These are phyloP conservation scores for Reutealis trisperma DNA, from an alignment of 345 rosid genomes.

Conservation along the genomic window DNA sequence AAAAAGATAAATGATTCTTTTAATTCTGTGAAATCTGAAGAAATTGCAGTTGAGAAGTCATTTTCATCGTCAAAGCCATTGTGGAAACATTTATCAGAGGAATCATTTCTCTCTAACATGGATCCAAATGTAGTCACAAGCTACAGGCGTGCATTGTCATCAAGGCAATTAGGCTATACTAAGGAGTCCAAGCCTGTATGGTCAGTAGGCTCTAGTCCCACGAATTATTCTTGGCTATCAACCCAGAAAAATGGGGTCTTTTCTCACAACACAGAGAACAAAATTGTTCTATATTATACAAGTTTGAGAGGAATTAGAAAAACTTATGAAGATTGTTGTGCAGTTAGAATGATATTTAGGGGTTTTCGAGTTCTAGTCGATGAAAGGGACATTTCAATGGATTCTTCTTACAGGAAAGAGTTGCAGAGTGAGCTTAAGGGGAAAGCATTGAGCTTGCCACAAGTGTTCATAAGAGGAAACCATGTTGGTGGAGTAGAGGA, in stretches of 20 bases:
- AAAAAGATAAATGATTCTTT: conserved; percentile 37
- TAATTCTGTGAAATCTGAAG: conserved; percentile 22
- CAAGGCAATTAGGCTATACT: conserved; percentile 46
- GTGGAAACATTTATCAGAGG: conserved; percentile 78
- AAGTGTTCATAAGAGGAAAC: conserved; percentile 43
- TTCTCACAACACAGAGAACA: conserved; percentile 33
- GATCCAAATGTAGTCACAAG: conserved; percentile 66
- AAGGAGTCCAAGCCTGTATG: conserved; percentile 19
- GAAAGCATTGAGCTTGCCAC: conserved; percentile 37
- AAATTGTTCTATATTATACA: conserved; percentile 68
- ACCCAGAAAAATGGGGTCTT: conserved; percentile 17
- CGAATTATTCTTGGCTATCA: conserved; percentile 15
- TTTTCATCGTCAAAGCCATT: conserved; percentile 46
- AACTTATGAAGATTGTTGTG: conserved; percentile 44
- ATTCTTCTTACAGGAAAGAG: conserved; percentile 39
- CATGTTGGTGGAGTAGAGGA: conserved; percentile 47
- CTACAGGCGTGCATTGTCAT: conserved; percentile 67
- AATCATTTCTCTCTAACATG: conserved; percentile 59
- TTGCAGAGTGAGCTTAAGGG: conserved; percentile 29
- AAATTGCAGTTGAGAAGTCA: conserved; percentile 14
- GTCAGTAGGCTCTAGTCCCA: conserved; percentile 35
- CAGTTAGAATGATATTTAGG: conserved; percentile 44
- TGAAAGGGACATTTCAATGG: conserved; percentile 50
- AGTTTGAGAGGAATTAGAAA: conserved; percentile 48
- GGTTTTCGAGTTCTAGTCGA: conserved; percentile 42